Evolutionary conservation across 345 rosid species (phyloP).

Genomic region (Murraya koenigii): DNA sequence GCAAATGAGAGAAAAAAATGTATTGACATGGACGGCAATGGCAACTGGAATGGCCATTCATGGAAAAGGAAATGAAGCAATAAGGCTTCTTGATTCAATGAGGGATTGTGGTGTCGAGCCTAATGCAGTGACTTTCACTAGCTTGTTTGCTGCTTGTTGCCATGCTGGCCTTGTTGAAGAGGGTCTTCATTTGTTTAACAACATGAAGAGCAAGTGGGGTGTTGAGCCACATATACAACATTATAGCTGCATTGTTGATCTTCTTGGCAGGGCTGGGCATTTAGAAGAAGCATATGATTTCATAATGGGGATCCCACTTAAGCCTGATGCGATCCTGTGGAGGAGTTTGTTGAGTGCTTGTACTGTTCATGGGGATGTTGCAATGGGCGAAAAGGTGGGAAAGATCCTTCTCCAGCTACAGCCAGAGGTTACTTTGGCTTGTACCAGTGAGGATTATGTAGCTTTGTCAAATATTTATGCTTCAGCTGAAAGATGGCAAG

Average conservation of each 20-base stretch:
- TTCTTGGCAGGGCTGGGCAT: slow-evolving; percentile 52
- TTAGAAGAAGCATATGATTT: slow-evolving; percentile 48
- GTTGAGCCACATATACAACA: slow-evolving; percentile 38
- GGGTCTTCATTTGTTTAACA: slow-evolving; percentile 49
- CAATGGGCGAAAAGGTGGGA: slow-evolving; percentile 43
- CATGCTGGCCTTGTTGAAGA: slow-evolving; percentile 51
- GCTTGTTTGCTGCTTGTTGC: slow-evolving; percentile 60
- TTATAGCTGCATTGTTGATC: slow-evolving; percentile 52
- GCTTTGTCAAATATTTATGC: slow-evolving; percentile 64
- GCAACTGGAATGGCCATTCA: slow-evolving; percentile 59
- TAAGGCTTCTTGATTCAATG: slow-evolving; percentile 44
- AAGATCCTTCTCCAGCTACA: slow-evolving; percentile 38
- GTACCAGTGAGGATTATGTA: slow-evolving; percentile 42
- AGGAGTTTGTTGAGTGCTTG: slow-evolving; percentile 50
- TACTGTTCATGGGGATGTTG: slow-evolving; percentile 46
- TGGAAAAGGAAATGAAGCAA: slow-evolving; percentile 50
- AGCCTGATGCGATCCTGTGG: slow-evolving; percentile 47
- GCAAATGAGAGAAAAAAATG: slow-evolving; percentile 47
- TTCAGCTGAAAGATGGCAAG: slow-evolving; percentile 48
- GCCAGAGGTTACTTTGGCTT: background rate
- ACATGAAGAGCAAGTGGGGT: slow-evolving; percentile 34
- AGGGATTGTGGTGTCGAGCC: slow-evolving; percentile 38
- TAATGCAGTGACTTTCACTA: slow-evolving; percentile 55
- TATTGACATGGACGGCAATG: slow-evolving; percentile 66
- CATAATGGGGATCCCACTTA: slow-evolving; percentile 39